A percentile compares a stretch with the other conserved stretches of the same genome.
These are phyloP conservation scores for Zhuliangozyma blackwelliae DNA, from an alignment of 1,139 yeast species.

Conservation along the genomic window DNA sequence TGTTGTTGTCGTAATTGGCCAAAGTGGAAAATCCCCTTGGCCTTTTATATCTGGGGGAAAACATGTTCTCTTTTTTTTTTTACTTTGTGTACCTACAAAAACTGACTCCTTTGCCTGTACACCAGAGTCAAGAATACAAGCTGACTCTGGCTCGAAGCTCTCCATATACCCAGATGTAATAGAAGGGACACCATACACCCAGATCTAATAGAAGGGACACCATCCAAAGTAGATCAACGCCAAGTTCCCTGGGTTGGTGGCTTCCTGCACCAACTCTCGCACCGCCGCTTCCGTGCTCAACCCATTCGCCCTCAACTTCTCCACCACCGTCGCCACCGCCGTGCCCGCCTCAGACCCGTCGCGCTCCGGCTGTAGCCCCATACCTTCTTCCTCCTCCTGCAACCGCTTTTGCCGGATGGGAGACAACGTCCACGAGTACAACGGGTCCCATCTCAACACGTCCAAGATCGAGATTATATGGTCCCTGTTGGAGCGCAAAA, in stretches of 20 bases:
- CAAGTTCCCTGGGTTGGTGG: conserved; percentile 62
- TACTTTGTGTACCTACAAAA: no score
- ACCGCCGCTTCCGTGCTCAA: conserved; percentile 83
- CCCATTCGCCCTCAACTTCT: conserved; percentile 62
- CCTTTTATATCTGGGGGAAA: no score
- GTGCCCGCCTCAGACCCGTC: conserved; percentile 75
- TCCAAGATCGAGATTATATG: conserved; percentile 79
- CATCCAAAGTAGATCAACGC: conserved; percentile 82
- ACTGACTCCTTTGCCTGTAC: no score
- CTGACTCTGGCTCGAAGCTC: conserved; percentile 10
- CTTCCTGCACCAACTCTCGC: conserved; percentile 74
- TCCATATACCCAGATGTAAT: conserved; percentile 24
- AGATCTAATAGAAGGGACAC: conserved; percentile 52
- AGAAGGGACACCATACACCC: conserved; percentile 63
- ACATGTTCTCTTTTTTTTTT: no score
- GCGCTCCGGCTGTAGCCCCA: conserved; percentile 30
- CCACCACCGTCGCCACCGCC: conserved; percentile 70
- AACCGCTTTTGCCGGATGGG: conserved; percentile 58
- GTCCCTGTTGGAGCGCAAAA: conserved; percentile 60
- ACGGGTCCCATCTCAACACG: conserved; percentile 87
- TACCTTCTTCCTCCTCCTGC: conserved; percentile 39
- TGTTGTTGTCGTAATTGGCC: no score
- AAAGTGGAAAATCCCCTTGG: no score
- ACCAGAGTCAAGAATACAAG: no score
- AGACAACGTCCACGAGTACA: conserved; percentile 84